Evolutionary conservation across 139 green algal genomes (phyloP), one percentile per base, ranked within the genome.

Genomic region (Picochlorum sp.): DNA sequence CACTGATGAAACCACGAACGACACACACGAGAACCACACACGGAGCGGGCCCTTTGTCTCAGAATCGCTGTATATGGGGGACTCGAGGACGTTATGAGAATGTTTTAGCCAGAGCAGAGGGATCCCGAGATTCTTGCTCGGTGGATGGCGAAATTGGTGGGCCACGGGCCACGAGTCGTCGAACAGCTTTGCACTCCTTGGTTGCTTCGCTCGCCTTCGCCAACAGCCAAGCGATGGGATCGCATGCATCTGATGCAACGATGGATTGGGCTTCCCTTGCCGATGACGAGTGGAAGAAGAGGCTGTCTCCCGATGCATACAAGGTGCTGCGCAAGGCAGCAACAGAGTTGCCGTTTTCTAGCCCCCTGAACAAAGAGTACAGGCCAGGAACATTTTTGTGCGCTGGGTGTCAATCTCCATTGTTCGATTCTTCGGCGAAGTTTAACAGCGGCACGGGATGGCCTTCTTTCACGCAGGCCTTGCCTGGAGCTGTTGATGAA

Each of bases 371-470:
- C 50, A 75, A 74, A 62, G 79, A 75, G 58, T 68, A 82, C 51
- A 34, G 76, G 7, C 38, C 31, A 18, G 83, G 83, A 16, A 78
- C 63, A 4, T 90, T 78, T 56, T n/a, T 57, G 37, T 87, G 81
- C 31, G 76, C 68, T 8, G 83, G 77, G 28, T 90, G 82, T 38
- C 70, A 70, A 49, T 52, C 24, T 10, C 66, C 62, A 14, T 37
- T 90, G 37, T 90, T 86, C 49, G 30, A 56, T 21, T 80, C 72
- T 9, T 28, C 57, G 3, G 49, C 77, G 15, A 92, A 92, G 70
- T 92, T 77, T 56, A 70, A 92, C 49, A 79, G 60, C 18, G 86
- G 84, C 49, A 85, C 74, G 4, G 77, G 77, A 4, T 84, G 78
- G 78, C 78, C 78, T 4, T 76, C 63, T 23, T 85, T 85, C 41